These are phyloP conservation scores for Triadica sebifera DNA, from an alignment of 345 rosid species.

Conservation along the genomic window DNA sequence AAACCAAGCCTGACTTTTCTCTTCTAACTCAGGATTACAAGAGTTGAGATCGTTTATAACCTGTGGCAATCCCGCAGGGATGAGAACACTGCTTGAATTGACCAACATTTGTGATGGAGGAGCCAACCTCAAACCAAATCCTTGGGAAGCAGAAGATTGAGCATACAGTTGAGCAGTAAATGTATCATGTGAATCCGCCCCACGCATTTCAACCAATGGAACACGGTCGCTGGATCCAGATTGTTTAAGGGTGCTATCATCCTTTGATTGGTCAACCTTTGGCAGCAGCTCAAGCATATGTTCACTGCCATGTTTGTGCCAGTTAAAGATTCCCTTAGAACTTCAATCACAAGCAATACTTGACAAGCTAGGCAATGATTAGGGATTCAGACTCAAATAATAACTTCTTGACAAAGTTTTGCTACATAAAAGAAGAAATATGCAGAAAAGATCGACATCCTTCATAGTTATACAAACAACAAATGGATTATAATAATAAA, in stretches of 20 bases:
- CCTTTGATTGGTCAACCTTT: constrained; percentile 37
- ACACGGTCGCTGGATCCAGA: constrained; percentile 15
- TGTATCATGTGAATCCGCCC: constrained; percentile 14
- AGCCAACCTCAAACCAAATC: constrained; percentile 12
- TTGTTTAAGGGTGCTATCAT: constrained; percentile 20
- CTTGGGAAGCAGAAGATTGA: constrained; percentile 9
- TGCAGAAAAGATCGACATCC: neutral
- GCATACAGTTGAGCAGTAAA: constrained; percentile 11
- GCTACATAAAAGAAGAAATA: neutral
- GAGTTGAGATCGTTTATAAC: constrained; percentile 2
- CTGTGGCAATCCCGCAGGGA: neutral
- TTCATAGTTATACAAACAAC: neutral
- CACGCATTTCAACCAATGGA: constrained; percentile 19
- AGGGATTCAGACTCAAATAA: neutral
- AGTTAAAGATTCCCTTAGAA: constrained; percentile 3
- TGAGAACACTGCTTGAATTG: constrained; percentile 8
- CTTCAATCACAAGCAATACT: neutral
- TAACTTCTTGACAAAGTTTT: neutral
- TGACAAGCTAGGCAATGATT: neutral
- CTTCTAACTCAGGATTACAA: neutral
- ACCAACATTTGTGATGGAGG: constrained; percentile 17
- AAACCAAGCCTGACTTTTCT: constrained; percentile 12
- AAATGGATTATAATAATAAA: neutral
- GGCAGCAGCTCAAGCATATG: constrained; percentile 40
- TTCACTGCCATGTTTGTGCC: constrained; percentile 29